These are phyloP conservation scores for Cutaneotrichosporon sp. DNA, from an alignment of 1,284 basidiomycete genomes.

Conservation along the genomic window DNA sequence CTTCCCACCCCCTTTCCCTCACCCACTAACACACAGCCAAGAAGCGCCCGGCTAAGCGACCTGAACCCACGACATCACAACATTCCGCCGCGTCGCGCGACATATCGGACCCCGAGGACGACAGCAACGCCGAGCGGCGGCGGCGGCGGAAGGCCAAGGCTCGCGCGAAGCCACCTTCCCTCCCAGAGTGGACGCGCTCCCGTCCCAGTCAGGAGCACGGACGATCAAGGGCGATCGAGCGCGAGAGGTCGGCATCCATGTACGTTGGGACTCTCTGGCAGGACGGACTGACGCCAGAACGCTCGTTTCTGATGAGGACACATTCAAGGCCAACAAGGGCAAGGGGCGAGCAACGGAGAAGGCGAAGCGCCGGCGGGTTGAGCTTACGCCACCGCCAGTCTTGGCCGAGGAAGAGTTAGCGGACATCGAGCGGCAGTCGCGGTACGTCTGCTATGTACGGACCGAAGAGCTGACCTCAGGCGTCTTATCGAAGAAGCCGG, in stretches of 20 bases:
- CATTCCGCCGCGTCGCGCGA: background rate
- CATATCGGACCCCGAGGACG: conserved; percentile 7
- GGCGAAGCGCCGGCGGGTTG: conserved; percentile 11
- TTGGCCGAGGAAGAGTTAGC: conserved; percentile 22
- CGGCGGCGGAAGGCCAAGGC: conserved; percentile 4
- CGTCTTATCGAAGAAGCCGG: background rate
- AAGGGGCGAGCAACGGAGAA: background rate
- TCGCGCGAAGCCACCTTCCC: conserved; percentile 2
- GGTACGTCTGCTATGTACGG: background rate
- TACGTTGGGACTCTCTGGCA: background rate
- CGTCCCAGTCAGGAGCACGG: background rate
- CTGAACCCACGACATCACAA: background rate
- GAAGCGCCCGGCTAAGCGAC: background rate
- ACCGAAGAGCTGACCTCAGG: background rate
- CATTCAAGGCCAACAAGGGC: background rate
- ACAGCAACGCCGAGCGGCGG: conserved; percentile 4
- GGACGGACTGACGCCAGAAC: conserved; percentile 5
- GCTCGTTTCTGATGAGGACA: background rate
- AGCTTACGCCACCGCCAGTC: conserved; percentile 41
- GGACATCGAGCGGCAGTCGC: background rate
- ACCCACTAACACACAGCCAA: background rate
- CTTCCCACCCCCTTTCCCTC: too few relatives aligned
- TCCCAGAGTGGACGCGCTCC: conserved; percentile 18
- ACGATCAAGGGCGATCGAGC: background rate
- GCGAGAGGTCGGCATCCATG: conserved; percentile 6